Conservation (phyloP, 2,329 filamentous ascomycete species). For the Epichloe festucae region DNA sequence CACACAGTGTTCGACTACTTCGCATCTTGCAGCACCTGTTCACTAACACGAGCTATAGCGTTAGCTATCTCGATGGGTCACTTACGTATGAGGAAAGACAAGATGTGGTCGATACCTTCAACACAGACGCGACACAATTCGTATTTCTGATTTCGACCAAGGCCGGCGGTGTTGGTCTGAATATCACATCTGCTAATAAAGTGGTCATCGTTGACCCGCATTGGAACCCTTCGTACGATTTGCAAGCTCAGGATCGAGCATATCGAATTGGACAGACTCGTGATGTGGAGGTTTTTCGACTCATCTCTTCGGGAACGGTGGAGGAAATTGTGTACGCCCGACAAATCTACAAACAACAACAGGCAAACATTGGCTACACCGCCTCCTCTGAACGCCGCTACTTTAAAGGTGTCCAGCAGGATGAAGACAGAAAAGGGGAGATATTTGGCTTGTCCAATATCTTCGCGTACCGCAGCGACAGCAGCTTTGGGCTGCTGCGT, state of each 20-base stretch:
- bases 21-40: conserved; percentile 78
- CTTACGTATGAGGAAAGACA: conserved; percentile 76
- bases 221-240: conserved; percentile 91
- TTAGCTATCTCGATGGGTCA: conserved; percentile 80
- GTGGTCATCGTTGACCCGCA: conserved; percentile 95
- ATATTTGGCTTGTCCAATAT: conserved; percentile 86
- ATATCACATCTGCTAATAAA: conserved; percentile 96
- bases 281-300: conserved; percentile 88
- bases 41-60: conserved; percentile 75
- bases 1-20: conserved; percentile 75
- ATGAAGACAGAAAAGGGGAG: conserved; percentile 72
- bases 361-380: conserved; percentile 93
- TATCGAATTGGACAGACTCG: conserved; percentile 89
- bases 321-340: conserved; percentile 95
- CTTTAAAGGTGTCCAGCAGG: conserved; percentile 86
- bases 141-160: conserved; percentile 93
- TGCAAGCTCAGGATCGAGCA: conserved; percentile 91
- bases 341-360: conserved; percentile 98
- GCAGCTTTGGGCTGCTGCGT: conserved; percentile 67
- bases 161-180: conserved; percentile 84
- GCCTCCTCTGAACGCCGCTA: conserved; percentile 87
- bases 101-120: conserved; percentile 78
- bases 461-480: conserved; percentile 66
- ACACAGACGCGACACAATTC: conserved; percentile 74
- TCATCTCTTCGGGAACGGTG: conserved; percentile 83